Evolutionary conservation across 169 alveolate species (phyloP), one percentile per base, ranked within the genome.

Genomic region (Besnoitia besnoiti): DNA sequence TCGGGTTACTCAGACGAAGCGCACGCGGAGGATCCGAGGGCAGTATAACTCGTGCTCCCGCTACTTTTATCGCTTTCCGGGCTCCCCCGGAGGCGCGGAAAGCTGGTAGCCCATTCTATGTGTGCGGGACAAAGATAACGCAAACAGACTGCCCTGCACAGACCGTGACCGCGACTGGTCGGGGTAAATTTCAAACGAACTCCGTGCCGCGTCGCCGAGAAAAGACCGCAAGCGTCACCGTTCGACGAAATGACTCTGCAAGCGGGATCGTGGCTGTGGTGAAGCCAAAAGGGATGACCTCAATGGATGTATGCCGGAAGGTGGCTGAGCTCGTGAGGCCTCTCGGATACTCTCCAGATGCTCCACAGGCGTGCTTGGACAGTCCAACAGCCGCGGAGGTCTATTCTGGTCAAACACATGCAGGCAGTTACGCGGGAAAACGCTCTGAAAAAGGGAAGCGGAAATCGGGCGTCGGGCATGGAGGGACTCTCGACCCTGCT

Each of bases 401-500:
- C 59, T 10, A 1, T n/a, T 3, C 27, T 10, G 46, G 24, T 8
- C 46, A 1, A 73, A 1, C 30, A 3, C 67, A 55, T 10, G 1
- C 80, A n/a, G 44, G 21, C 46, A 42, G 80, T 30, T 14, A n/a
- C 10, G 46, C n/a, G 3, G 44, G 42, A 30, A n/a, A 67, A 67
- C 10, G 12, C 42, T n/a, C 19, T 3, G 44, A 14, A 33, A 42
- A 3, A 27, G 33, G 40, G 14, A 59, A 37, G 67, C 59, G 67
- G 50, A 75, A 51, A 50, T 30, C 61, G 47, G 61, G 90, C 10
- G 93, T 90, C 59, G 93, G 93, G 19, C 93, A 90, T 27, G 93
- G 90, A 30, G 93, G 93, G 40, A 90, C 93, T 4, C 55, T 90
- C 39, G 93, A 90, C n/a, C 93, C 93, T 24, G 49, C 90, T 4